Base-by-base conservation (phyloP, 331 rosid species). In the Malus hybrid region DNA sequence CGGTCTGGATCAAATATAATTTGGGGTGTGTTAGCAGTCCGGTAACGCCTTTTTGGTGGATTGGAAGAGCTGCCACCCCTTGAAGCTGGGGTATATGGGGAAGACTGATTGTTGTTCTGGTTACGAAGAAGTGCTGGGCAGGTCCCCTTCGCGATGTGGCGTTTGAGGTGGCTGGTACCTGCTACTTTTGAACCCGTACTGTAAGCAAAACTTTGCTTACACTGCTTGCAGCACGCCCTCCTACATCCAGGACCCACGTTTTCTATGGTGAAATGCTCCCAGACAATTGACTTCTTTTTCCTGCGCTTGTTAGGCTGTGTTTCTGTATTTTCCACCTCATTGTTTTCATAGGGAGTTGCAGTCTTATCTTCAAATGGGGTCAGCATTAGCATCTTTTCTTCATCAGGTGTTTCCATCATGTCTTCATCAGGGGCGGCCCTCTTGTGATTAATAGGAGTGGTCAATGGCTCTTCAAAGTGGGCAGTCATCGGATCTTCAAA, bases 101-200 rank as follows among this genome's bases (percentile, higher is more conserved):
- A 72, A 60, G 46, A 69, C 12, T 86, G 90, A 81, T 85, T 89
- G 73, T 79, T 91, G 74, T 80, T 91, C 85, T 85, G 96, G 75
- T 64, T 82, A 60, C 93, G 96, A 29, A 85, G 80, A 78, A 93
- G 86, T 4, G 92, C 92, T 18, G 91, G 78, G 83, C 98, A 94
- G 44, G 92, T 83, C 62, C 98, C 98, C 86, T 88, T 94, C 29
- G 96, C 93, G 80, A 94, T 94, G 81, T 94, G 98, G 57, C 98
- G 93, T 82, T 91, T 94, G 73, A 94, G 91, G 85, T 94, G 98
- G 86, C 98, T 94, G 48, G 97, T 94, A 39, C 97, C 97, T 18
- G 96, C 98, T 72, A 94, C 98, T 85, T 91, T 91, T n/a, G 96
- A 81, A 81, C 97, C 98, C 1, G 97, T 94, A 83, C 98, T 94